Base-by-base conservation (phyloP, 1,284 basidiomycete species). In the Cutaneotrichosporon mucoides region DNA sequence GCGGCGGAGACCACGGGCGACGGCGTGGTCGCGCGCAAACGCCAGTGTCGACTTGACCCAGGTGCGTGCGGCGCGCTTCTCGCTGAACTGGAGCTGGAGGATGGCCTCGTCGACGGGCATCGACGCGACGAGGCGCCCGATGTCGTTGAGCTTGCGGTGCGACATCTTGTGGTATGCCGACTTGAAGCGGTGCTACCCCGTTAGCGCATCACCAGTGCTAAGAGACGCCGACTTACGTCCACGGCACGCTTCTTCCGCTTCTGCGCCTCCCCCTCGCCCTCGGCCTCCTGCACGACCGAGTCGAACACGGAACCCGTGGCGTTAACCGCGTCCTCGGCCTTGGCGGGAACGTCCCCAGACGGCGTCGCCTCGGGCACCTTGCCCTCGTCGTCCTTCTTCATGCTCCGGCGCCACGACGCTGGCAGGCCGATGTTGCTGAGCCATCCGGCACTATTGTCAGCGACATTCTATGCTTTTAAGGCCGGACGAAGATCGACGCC, bases 91-190 rank as follows among this genome's bases (percentile, higher is more conserved):
- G 89, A 98, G 95, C 74, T 99, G 95, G 54, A 98, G 80, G 71
- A 99, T 94, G 34, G 95, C 94, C 72, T 89, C 87, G 79, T 97
- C 93, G 60, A 95, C 86, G 11, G 92, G 91, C 68, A 91, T 88
- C 12, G 89, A 88, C 8, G 89, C 82, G 66, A 98, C 91, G 76
- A 97, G 91, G 56, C 86, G 82, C 6, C 89, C 88, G 45, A 99
- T 82, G 80, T 88, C 84, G 76, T 95, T 93, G 55, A 97, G 82
- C 78, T 98, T 98, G 59, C 92, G 85, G 66, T 89, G 90, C 8
- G 91, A 94, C 51, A 94, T 92, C 76, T 92, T 94, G 83, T 97
- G 95, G 70, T 85, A 85, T 4, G 88, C 86, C 0, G 94, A 97
- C 24, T 69, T 68, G 69, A 73, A 76, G 51, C 64, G 60, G 62